A percentile compares a stretch with the other conserved stretches of the same genome.
Evolutionary conservation across 306 rosid species (phyloP).

Genomic region (Cicer judaicum): DNA sequence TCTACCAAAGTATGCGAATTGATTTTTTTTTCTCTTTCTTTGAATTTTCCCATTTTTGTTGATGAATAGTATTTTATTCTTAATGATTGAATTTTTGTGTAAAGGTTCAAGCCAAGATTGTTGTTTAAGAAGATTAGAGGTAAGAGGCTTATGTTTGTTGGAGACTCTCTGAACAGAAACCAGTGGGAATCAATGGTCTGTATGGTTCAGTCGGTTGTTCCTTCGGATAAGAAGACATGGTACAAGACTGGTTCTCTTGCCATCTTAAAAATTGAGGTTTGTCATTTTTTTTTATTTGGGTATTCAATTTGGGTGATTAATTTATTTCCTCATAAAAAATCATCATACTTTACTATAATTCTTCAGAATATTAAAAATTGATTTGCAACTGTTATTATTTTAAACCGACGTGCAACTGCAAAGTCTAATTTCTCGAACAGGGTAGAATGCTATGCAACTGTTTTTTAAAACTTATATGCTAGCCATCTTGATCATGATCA

Average conservation of each 20-base stretch:
- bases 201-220: slow-evolving; percentile 73
- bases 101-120: slow-evolving; percentile 83
- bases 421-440: no score
- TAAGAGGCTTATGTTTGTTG: slow-evolving; percentile 97
- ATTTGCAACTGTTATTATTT: not conserved
- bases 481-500: not conserved
- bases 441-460: not conserved
- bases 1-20: slow-evolving; percentile 69
- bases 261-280: slow-evolving; percentile 79
- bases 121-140: slow-evolving; percentile 89
- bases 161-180: slow-evolving; percentile 94
- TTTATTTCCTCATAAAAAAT: not conserved
- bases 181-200: slow-evolving; percentile 99
- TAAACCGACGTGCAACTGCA: no score
- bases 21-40: not conserved
- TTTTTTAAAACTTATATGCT: not conserved
- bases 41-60: not conserved
- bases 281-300: not conserved
- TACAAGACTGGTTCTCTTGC: slow-evolving; percentile 84
- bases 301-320: not conserved
- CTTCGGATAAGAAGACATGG: slow-evolving; percentile 76
- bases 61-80: not conserved
- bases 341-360: not conserved
- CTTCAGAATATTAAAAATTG: not conserved
- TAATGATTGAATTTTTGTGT: slow-evolving; percentile 36